phyloP scores from a whole-genome alignment of 2,329 filamentous ascomycete genomes.

The Hymenoscyphus repandus region DNA sequence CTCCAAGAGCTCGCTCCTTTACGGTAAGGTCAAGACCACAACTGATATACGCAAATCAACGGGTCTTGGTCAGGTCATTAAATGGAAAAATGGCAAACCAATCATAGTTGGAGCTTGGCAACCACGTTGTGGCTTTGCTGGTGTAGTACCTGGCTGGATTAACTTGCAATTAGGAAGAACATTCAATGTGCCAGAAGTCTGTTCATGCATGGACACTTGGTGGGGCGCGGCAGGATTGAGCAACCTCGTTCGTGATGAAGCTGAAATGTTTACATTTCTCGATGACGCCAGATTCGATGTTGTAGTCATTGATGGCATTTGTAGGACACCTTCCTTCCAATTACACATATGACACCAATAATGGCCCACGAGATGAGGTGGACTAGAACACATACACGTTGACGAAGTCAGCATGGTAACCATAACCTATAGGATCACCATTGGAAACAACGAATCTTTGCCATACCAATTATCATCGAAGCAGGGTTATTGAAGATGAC shows the following conservation, averaged over 20 bases:
- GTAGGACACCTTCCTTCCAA: constrained; percentile 44
- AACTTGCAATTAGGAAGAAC: constrained; percentile 52
- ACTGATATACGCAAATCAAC: constrained; percentile 53
- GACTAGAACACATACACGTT: constrained; percentile 43
- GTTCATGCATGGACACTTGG: constrained; percentile 40
- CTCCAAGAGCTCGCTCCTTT: constrained; percentile 40
- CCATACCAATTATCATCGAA: constrained; percentile 44
- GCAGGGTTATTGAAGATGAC: constrained; percentile 48
- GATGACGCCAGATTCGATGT: constrained; percentile 37
- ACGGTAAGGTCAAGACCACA: constrained; percentile 49
- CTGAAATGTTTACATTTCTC: constrained; percentile 38
- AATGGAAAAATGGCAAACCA: constrained; percentile 41
- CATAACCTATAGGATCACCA: constrained; percentile 47
- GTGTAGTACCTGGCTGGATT: constrained; percentile 22
- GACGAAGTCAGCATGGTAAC: constrained; percentile 53
- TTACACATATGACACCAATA: not conserved
- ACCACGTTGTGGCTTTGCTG: constrained; percentile 30
- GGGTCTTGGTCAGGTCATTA: constrained; percentile 39
- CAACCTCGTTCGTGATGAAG: constrained; percentile 49
- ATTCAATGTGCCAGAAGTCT: constrained; percentile 38
- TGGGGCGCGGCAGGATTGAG: constrained; percentile 47
- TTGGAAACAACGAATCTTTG: constrained; percentile 45
- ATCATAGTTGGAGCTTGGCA: constrained; percentile 45
- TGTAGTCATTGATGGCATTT: constrained; percentile 46
- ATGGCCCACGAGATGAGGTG: constrained; percentile 24